Percentiles rank a stretch among this genome's conserved stretches.
Evolutionary conservation across 2,329 filamentous ascomycete genomes (phyloP).

Genomic region (Aspergillus sp.): DNA sequence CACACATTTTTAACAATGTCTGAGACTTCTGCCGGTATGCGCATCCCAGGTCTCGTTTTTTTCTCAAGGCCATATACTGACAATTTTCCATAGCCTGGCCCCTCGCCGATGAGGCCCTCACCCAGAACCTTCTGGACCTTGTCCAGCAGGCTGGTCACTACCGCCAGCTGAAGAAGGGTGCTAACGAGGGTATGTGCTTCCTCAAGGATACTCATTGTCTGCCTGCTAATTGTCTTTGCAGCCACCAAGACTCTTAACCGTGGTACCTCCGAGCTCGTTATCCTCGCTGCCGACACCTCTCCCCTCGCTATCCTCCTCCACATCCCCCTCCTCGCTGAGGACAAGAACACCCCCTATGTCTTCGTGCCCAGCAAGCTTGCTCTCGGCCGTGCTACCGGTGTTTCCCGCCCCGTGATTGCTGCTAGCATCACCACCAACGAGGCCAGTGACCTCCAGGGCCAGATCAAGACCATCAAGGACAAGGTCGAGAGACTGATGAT

Average conservation of each 20-base stretch:
- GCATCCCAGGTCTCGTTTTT: background rate
- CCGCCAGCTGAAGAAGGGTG: conserved; percentile 83
- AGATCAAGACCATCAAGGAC: conserved; percentile 87
- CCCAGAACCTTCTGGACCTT: conserved; percentile 80
- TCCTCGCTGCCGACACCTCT: conserved; percentile 84
- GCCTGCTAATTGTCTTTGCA: conserved; percentile 20
- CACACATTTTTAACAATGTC: conserved; percentile 31
- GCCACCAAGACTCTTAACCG: conserved; percentile 87
- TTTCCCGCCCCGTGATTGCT: conserved; percentile 83
- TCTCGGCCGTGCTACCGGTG: conserved; percentile 86
- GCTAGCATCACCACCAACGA: conserved; percentile 90
- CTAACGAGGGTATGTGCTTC: conserved; percentile 65
- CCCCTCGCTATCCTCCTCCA: conserved; percentile 88
- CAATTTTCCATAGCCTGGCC: conserved; percentile 60
- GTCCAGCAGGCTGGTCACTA: conserved; percentile 67
- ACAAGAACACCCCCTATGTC: conserved; percentile 71
- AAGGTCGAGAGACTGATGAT: conserved; percentile 96
- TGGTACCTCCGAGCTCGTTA: conserved; percentile 84
- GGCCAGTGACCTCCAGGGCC: conserved; percentile 79
- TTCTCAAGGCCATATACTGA: conserved; percentile 9
- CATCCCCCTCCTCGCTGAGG: conserved; percentile 82
- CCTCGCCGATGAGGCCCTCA: conserved; percentile 70
- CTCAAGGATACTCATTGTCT: conserved; percentile 10
- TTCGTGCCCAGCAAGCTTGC: conserved; percentile 78
- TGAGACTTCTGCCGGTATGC: conserved; percentile 34